A percentile compares a stretch with the other conserved stretches of the same genome.
These are phyloP conservation scores for thale cress (Arabidopsis thaliana) DNA, from an alignment of 345 rosid genomes.

Conservation along the genomic window DNA sequence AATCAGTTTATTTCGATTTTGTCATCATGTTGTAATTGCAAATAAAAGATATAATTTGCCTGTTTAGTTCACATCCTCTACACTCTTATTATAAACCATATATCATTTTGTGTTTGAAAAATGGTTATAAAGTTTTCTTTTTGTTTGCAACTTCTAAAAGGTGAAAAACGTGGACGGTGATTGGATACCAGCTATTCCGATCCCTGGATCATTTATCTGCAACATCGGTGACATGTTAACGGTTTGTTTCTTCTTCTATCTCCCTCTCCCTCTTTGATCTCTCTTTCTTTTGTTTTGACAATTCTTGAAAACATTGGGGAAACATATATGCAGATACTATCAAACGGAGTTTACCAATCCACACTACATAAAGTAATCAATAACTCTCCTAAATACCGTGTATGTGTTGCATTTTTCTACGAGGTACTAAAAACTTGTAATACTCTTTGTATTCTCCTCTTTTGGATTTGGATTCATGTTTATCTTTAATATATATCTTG, in stretches of 20 bases:
- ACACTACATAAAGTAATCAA: conserved; percentile 72
- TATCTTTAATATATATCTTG: not conserved
- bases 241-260: conserved; percentile 44
- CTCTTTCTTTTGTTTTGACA: not conserved
- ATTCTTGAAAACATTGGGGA: not conserved
- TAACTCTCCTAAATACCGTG: conserved; percentile 53
- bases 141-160: conserved; percentile 35
- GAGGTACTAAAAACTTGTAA: conserved; percentile 54
- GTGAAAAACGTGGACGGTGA: conserved; percentile 68
- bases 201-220: conserved; percentile 80
- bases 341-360: conserved; percentile 74
- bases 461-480: not conserved
- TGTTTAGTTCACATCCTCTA: not conserved
- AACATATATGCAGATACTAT: conserved; percentile 52
- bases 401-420: conserved; percentile 64
- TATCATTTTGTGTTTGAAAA: not conserved
- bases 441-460: not conserved
- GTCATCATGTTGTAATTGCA: not conserved
- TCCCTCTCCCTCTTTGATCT: not conserved
- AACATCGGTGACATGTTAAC: conserved; percentile 88
- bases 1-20: too few relatives aligned
- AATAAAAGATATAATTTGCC: not conserved
- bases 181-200: conserved; percentile 76
- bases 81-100: not conserved
- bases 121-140: not conserved